Conservation (phyloP, 2,329 filamentous ascomycete species). For the Aspergillus aculeatinus region DNA sequence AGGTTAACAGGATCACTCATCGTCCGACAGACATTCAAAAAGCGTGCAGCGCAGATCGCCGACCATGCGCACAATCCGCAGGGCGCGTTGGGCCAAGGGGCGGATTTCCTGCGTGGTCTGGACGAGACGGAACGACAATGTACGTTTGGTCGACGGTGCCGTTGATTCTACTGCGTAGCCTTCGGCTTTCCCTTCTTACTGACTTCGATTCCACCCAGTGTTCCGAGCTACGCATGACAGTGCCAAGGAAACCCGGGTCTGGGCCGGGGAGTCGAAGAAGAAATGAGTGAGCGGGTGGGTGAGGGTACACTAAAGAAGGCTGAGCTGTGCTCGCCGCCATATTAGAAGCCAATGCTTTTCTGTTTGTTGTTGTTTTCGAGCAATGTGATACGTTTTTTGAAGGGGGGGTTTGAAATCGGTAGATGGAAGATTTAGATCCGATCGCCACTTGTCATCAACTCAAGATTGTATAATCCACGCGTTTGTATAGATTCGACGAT, state of each 20-base stretch:
- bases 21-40: constrained; percentile 68
- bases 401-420: not conserved
- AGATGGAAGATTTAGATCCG: not conserved
- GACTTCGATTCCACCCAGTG: constrained; percentile 42
- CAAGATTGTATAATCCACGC: not conserved
- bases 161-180: not conserved
- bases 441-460: not conserved
- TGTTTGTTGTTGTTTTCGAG: not conserved
- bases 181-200: constrained; percentile 12
- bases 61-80: constrained; percentile 85
- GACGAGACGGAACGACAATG: constrained; percentile 82
- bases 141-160: constrained; percentile 34
- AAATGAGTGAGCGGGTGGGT: constrained; percentile 22
- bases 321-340: constrained; percentile 30
- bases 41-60: constrained; percentile 76
- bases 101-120: constrained; percentile 81
- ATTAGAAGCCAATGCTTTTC: not conserved
- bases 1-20: not conserved
- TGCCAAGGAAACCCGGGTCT: constrained; percentile 66
- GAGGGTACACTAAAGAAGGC: constrained; percentile 6
- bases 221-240: constrained; percentile 75
- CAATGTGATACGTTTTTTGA: not conserved
- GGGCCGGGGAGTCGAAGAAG: constrained; percentile 64
- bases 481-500: not conserved
- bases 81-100: constrained; percentile 63